Percentiles rank a stretch among this genome's conserved stretches.
Conservation (phyloP, 2,329 filamentous ascomycete genomes). For the Aspergillus ochraceus region DNA sequence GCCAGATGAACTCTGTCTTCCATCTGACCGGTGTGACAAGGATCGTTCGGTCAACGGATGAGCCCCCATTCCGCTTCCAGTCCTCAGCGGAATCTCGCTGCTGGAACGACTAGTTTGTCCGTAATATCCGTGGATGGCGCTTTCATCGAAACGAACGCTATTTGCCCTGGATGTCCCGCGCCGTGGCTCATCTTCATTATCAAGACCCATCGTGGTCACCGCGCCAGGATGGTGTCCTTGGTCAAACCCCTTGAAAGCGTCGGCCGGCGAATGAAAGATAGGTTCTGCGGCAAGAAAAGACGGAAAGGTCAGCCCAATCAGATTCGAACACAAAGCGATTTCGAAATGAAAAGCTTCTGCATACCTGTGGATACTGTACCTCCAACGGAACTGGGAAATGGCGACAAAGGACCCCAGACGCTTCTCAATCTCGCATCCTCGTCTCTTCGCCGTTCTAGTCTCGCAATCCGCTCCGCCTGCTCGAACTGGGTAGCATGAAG, state of each 20-base stretch:
- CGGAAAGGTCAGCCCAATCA: not conserved
- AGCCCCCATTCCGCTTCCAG: constrained; percentile 74
- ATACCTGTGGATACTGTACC: constrained; percentile 85
- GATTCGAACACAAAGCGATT: not conserved
- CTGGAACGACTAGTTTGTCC: constrained; percentile 79
- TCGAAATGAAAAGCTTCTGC: constrained; percentile 26
- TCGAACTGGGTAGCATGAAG: constrained; percentile 61
- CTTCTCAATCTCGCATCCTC: constrained; percentile 71
- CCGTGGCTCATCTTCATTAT: constrained; percentile 80
- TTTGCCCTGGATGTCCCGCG: constrained; percentile 90
- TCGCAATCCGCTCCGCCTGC: constrained; percentile 61
- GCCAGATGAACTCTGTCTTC: constrained; percentile 88
- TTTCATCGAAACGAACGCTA: constrained; percentile 96
- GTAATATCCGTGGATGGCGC: constrained; percentile 87
- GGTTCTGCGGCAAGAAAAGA: constrained; percentile 58
- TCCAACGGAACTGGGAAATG: constrained; percentile 81
- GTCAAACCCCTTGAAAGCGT: constrained; percentile 88
- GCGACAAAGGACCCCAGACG: constrained; percentile 81
- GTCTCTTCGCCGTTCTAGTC: constrained; percentile 62
- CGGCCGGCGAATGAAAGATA: constrained; percentile 73
- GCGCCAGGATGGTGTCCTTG: constrained; percentile 77
- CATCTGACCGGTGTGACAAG: constrained; percentile 93
- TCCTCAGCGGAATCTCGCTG: constrained; percentile 76
- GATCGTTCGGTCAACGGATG: constrained; percentile 86
- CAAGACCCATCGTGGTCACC: constrained; percentile 78